Evolutionary conservation across 2,329 filamentous ascomycete genomes (phyloP), one percentile per base, ranked within the genome.

Genomic region (Trichoderma koningii): DNA sequence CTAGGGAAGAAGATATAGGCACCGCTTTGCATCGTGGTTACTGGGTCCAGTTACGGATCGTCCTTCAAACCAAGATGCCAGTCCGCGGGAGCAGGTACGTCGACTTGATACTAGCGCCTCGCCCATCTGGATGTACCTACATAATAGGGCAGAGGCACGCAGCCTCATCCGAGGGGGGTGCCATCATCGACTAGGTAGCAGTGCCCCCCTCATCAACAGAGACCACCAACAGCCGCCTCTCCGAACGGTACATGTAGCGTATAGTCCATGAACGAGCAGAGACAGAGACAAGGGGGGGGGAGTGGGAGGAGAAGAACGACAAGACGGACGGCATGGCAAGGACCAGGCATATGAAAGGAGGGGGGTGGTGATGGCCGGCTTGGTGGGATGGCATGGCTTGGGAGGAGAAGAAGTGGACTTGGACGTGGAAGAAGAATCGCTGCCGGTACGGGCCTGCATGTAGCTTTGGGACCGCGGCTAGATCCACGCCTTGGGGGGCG

Each of bases 81-180:
- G 30, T 62, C 50, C 64, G 64, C 50, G 64, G 64, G 45, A 55
- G 50, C 17, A 51, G 47, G 23, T 55, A 41, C 42, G 51, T 55
- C 38, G 34, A 45, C 41, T 55, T 55, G n/a, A 59, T 59, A 34
- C 60, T 63, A 55, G 60, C 17, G 52, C 41, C 30, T 64, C 52
- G 52, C 41, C 38, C 53, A 50, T 59, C 55, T 56, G 28, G 41
- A 65, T 59, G 55, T 53, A 61, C 48, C 55, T 59, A 52, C 55
- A 59, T 59, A 48, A 42, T 64, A 60, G 56, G 56, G 56, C 56
- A 42, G 55, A 53, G 61, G 67, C 61, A 55, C 67, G 50, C 65
- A 70, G 66, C 66, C 68, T 70, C 69, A 67, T 68, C 68, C 57
- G 64, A 63, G 65, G 60, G 64, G 26, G 34, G 30, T 26, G 17